Percentiles rank a stretch among this genome's conserved stretches.
Conservation (phyloP, 108 stramenopile species). For the Cyclotella baltica region DNA sequence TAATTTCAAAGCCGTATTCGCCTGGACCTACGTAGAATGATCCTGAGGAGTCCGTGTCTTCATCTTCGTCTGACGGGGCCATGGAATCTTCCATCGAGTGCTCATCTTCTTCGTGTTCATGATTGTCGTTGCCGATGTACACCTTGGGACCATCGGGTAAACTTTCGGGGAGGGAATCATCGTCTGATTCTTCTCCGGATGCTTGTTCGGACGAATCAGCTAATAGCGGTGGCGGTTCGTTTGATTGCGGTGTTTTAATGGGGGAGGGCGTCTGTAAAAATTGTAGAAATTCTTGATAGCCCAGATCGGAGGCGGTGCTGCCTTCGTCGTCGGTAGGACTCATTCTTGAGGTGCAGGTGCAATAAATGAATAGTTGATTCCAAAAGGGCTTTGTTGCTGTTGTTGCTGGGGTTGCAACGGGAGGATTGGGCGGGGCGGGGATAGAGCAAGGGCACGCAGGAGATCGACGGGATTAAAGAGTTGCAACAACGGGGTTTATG, state of each 20-base stretch:
- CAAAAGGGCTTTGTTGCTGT: too few relatives aligned
- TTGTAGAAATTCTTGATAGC: not conserved
- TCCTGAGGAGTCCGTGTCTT: not conserved
- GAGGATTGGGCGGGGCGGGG: too few relatives aligned
- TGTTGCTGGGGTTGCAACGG: too few relatives aligned
- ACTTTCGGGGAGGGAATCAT: not conserved
- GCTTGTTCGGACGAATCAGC: not conserved
- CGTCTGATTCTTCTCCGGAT: not conserved
- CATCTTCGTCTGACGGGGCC: not conserved
- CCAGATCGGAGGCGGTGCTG: not conserved
- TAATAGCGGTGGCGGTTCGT: too few relatives aligned
- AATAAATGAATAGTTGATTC: not conserved
- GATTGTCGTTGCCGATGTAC: not conserved
- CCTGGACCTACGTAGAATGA: constrained; percentile 14
- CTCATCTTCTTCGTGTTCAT: not conserved
- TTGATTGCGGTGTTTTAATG: too few relatives aligned
- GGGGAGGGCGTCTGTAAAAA: not conserved
- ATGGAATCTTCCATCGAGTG: not conserved
- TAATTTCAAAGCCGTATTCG: not conserved
- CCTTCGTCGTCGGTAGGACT: not conserved
- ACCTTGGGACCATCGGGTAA: constrained; percentile 5
- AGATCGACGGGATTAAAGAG: too few relatives aligned
- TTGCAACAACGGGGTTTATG: too few relatives aligned
- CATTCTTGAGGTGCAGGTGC: not conserved
- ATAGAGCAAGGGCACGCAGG: too few relatives aligned